phyloP scores from a whole-genome alignment of 2,329 filamentous ascomycete genomes.

The Penicillium aurantiogriseum region DNA sequence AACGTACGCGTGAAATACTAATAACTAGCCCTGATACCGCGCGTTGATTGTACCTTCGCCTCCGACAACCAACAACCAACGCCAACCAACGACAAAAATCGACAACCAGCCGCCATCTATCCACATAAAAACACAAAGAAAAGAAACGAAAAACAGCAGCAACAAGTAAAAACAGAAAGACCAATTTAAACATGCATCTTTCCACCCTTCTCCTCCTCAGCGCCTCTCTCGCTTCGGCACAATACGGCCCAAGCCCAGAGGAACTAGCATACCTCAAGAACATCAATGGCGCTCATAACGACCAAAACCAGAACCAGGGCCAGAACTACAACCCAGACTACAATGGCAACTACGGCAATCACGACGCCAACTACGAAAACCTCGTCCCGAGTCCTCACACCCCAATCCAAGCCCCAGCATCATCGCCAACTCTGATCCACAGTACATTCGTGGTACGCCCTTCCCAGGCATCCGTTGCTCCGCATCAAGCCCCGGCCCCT shows the following conservation, averaged over 20 bases:
- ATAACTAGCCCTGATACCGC: background rate
- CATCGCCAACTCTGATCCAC: background rate
- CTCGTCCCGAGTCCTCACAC: background rate
- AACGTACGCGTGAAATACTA: background rate
- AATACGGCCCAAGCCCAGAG: background rate
- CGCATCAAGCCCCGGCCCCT: background rate
- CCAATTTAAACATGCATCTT: conserved; percentile 18
- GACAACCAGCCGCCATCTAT: background rate
- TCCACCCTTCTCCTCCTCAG: conserved; percentile 15
- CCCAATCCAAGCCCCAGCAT: background rate
- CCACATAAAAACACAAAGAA: background rate
- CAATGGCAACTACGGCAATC: background rate
- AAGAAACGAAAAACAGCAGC: background rate
- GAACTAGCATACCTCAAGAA: background rate
- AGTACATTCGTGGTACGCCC: background rate
- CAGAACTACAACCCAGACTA: background rate
- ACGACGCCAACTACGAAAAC: background rate
- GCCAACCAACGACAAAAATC: background rate
- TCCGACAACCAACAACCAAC: background rate
- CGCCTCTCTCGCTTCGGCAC: conserved; percentile 15
- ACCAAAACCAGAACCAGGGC: background rate
- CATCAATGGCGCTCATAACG: background rate
- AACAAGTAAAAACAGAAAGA: background rate
- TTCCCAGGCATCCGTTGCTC: background rate
- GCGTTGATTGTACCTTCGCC: background rate